Conservation (phyloP, 805 yeast genomes). For the Myxozyma geophila region DNA sequence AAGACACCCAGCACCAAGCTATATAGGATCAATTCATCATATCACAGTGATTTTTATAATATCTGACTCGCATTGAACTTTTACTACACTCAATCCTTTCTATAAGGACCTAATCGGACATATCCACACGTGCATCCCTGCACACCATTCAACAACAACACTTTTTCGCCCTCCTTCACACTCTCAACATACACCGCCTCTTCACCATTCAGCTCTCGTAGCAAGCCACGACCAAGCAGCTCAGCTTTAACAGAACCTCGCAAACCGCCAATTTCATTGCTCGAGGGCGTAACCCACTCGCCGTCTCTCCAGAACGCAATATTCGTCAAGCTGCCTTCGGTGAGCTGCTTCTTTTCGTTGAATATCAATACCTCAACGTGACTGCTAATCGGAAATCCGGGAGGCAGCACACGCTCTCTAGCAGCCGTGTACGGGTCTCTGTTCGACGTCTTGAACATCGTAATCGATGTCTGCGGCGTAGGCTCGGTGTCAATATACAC, state of each 20-base stretch:
- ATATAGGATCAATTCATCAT: too few species aligned
- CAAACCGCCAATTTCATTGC: constrained; percentile 72
- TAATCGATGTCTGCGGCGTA: constrained; percentile 67
- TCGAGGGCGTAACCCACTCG: constrained; percentile 80
- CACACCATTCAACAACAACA: constrained; percentile 79
- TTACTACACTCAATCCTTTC: background rate
- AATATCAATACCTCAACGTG: constrained; percentile 69
- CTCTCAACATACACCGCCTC: constrained; percentile 53
- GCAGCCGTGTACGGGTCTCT: constrained; percentile 68
- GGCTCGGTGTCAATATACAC: constrained; percentile 64
- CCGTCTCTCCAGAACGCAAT: constrained; percentile 64
- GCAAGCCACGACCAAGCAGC: constrained; percentile 57
- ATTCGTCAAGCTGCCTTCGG: constrained; percentile 85
- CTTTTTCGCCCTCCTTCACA: constrained; percentile 67
- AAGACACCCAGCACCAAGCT: too few species aligned
- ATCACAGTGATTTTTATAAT: background rate
- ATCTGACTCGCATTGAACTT: too few species aligned
- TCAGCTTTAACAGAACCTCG: constrained; percentile 80
- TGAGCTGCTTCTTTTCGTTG: constrained; percentile 62
- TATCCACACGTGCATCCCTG: constrained; percentile 64
- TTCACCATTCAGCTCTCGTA: constrained; percentile 51
- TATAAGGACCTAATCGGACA: constrained; percentile 19
- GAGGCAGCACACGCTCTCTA: constrained; percentile 54
- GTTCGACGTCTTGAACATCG: constrained; percentile 84
- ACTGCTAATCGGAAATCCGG: constrained; percentile 32